These are phyloP conservation scores for Xerocomus minutiporus DNA, from an alignment of 1,284 basidiomycete species.

Conservation along the genomic window DNA sequence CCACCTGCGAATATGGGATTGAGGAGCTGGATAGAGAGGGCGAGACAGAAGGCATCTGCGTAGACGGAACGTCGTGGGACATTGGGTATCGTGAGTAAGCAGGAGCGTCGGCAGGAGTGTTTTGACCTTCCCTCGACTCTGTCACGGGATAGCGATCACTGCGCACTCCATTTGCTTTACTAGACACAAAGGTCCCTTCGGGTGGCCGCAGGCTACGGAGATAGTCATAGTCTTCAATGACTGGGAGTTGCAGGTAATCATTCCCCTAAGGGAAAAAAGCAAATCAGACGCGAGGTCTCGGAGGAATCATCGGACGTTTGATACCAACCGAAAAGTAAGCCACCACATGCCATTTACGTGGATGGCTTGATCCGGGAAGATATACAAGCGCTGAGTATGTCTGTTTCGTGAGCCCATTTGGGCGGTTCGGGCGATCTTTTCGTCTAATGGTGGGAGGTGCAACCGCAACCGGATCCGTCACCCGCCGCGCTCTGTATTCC, in stretches of 20 bases:
- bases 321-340: constrained; percentile 69
- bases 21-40: constrained; percentile 34
- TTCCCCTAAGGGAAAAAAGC: constrained; percentile 44
- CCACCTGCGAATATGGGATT: constrained; percentile 24
- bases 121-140: constrained; percentile 20
- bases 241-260: constrained; percentile 61
- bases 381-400: constrained; percentile 72
- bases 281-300: constrained; percentile 12
- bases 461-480: constrained; percentile 54
- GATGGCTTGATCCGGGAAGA: constrained; percentile 49
- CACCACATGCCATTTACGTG: constrained; percentile 73
- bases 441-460: constrained; percentile 56
- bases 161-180: constrained; percentile 48
- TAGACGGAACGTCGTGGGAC: constrained; percentile 33
- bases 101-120: constrained; percentile 4
- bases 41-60: constrained; percentile 37
- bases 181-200: constrained; percentile 60
- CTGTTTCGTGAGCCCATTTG: constrained; percentile 72
- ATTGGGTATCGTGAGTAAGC: constrained; percentile 13
- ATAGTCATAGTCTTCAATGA: constrained; percentile 66
- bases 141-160: constrained; percentile 38
- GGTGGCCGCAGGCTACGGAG: constrained; percentile 59
- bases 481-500: constrained; percentile 50
- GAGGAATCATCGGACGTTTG: constrained; percentile 8
- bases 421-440: constrained; percentile 68